phyloP scores from a whole-genome alignment of 805 yeast species.

The Ogataea glucozyma region DNA sequence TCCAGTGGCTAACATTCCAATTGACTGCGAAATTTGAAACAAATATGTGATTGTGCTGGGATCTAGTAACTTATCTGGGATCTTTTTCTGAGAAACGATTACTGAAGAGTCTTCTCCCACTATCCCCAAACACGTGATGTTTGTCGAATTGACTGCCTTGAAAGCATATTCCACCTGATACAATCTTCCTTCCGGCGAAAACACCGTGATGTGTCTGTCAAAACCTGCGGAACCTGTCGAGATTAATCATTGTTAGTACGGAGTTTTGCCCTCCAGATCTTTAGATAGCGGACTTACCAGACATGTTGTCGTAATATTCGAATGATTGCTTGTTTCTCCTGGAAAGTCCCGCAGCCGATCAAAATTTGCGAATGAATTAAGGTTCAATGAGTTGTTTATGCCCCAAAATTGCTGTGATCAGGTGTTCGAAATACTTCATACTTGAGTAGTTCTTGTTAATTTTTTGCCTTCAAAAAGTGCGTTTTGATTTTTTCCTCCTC shows the following conservation, averaged over 20 bases:
- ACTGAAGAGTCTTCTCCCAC: conserved; percentile 87
- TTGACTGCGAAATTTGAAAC: conserved; percentile 74
- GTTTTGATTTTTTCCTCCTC: background rate
- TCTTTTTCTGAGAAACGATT: conserved; percentile 90
- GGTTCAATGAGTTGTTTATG: too few species aligned
- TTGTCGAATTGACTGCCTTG: conserved; percentile 92
- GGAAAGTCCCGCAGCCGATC: too few species aligned
- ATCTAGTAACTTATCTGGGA: conserved; percentile 92
- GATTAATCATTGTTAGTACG: conserved; percentile 20
- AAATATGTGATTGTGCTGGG: conserved; percentile 83
- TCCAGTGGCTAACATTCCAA: conserved; percentile 93
- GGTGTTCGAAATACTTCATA: background rate
- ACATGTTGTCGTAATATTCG: conserved; percentile 26
- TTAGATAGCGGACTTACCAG: conserved; percentile 34
- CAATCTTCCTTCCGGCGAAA: conserved; percentile 97
- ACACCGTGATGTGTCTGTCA: conserved; percentile 97
- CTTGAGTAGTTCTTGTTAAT: background rate
- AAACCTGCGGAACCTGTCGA: conserved; percentile 88
- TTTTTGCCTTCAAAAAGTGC: conserved; percentile 5
- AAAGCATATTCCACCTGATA: conserved; percentile 98
- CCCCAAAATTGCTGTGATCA: too few species aligned
- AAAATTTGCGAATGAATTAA: too few species aligned
- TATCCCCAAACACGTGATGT: conserved; percentile 84
- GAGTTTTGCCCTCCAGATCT: background rate
- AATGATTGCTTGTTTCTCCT: too few species aligned